Percentiles rank a stretch among this genome's conserved stretches.
phyloP scores from a whole-genome alignment of 1,284 basidiomycete genomes.

The Heimioporus punctisporus region DNA sequence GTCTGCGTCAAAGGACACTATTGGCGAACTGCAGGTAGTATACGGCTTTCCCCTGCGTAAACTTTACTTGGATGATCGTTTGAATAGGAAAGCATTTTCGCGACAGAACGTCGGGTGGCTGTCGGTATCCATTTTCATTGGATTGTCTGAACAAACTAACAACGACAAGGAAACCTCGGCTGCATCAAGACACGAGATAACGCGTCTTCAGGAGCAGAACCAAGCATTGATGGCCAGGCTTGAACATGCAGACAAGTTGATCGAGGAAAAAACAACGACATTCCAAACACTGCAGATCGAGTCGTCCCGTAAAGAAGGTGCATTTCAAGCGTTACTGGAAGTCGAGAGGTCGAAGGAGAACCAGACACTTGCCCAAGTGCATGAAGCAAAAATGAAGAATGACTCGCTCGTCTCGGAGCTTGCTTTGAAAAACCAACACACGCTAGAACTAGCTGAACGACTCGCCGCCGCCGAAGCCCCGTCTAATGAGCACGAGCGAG shows the following conservation, averaged over 20 bases:
- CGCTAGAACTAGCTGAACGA: slow-evolving; percentile 23
- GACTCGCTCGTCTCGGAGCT: slow-evolving; percentile 27
- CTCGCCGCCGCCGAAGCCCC: slow-evolving; percentile 23
- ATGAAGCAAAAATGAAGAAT: slow-evolving; percentile 20
- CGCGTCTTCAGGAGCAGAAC: slow-evolving; percentile 26
- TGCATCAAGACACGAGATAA: slow-evolving; percentile 17
- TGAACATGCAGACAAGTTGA: slow-evolving; percentile 12
- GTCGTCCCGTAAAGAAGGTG: slow-evolving; percentile 29
- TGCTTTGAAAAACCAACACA: slow-evolving; percentile 17
- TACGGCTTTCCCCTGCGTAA: neutral
- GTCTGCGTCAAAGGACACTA: slow-evolving; percentile 52
- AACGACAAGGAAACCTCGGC: slow-evolving; percentile 17
- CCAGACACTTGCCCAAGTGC: slow-evolving; percentile 19
- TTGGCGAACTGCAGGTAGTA: slow-evolving; percentile 54
- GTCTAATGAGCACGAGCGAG: slow-evolving; percentile 20
- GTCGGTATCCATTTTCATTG: slow-evolving; percentile 11
- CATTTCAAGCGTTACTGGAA: slow-evolving; percentile 23
- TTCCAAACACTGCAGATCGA: slow-evolving; percentile 24
- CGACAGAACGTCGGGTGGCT: slow-evolving; percentile 12
- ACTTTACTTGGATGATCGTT: neutral
- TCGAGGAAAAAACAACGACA: slow-evolving; percentile 11
- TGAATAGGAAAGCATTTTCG: slow-evolving; percentile 21
- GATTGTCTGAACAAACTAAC: slow-evolving; percentile 3
- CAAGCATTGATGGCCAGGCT: slow-evolving; percentile 13
- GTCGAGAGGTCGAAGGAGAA: slow-evolving; percentile 20